Evolutionary conservation across 2,329 filamentous ascomycete genomes (phyloP), one percentile per base, ranked within the genome.

Genomic region (Aspergillus novofumigatus): DNA sequence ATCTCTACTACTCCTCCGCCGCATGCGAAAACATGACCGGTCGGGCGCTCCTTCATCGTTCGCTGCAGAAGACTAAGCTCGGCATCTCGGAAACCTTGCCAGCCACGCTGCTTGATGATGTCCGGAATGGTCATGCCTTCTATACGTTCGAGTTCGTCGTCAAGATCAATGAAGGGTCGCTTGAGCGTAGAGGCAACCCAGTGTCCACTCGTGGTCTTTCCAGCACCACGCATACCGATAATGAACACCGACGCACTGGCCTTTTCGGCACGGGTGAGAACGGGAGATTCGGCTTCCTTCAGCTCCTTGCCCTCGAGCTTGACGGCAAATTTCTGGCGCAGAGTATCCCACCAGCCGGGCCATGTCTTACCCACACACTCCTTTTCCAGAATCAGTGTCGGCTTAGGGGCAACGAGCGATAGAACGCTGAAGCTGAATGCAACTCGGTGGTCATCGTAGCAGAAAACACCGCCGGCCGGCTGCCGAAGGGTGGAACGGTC

Each of bases 371-470:
- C 92, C 2, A 91, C 90, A 71, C 94, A 99, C 68, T 96, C 92
- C 59, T 92, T 89, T 72, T 99, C 94, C 2, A 90, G 83, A 52
- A 99, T 86, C 17, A 96, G 76, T 0, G 91, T 88, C 0, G 90
- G 83, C 7, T 84, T 75, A 1, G 90, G 87, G 0, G 89, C 83
- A 29, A 88, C 84, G 20, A 91, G 78, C 11, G 91, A 86, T 17
- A 99, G 80, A 6, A 99, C 92, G 63, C 92, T 94, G 76, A 99
- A 96, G 75, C 93, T 97, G 92, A 99, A 99, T 25, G 94, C 94
- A 11, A 99, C 92, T 59, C 94, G 89, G 72, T 99, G 94, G 69
- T 99, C 94, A 70, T 99, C 94, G 65, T 97, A 99, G 77, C 93
- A 97, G 77, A 90, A 88, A 47, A 99, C 83, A 29, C 89, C 86